Percentiles rank a stretch among this genome's conserved stretches.
Evolutionary conservation across 768 basidiomycete genomes (phyloP).

Genomic region (Kwoniella dendrophila): DNA sequence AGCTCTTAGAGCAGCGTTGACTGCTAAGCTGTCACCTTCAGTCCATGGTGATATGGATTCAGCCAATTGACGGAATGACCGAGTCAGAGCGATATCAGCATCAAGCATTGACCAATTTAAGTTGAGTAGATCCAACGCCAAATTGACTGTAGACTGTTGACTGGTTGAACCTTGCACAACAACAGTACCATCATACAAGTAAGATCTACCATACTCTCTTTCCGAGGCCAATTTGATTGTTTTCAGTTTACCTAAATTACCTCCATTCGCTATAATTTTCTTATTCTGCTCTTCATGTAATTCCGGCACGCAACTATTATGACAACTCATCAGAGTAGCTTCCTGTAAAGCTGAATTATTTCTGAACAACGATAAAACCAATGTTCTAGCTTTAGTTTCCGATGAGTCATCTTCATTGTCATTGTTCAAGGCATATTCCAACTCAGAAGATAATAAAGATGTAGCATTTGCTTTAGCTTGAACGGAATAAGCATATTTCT

Average conservation of each 20-base stretch:
- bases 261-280: conserved; percentile 60
- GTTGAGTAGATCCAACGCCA: conserved; percentile 71
- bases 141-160: conserved; percentile 61
- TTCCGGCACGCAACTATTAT: conserved; percentile 71
- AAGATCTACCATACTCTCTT: conserved; percentile 78
- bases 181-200: conserved; percentile 64
- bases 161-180: conserved; percentile 37
- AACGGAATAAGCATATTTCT: conserved; percentile 36
- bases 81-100: conserved; percentile 70
- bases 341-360: conserved; percentile 58
- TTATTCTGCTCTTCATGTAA: conserved; percentile 68
- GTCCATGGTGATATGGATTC: conserved; percentile 68
- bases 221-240: conserved; percentile 66
- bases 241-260: conserved; percentile 69
- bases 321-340: conserved; percentile 68
- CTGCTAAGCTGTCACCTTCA: conserved; percentile 64
- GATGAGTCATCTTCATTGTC: conserved; percentile 26
- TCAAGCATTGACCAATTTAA: conserved; percentile 83
- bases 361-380: conserved; percentile 39
- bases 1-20: conserved; percentile 64
- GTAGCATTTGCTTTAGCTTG: conserved; percentile 46
- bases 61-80: conserved; percentile 76
- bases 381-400: conserved; percentile 27
- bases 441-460: conserved; percentile 35
- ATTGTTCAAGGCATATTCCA: conserved; percentile 24